These are phyloP conservation scores for Mycena metata DNA, from an alignment of 768 basidiomycete species.

Conservation along the genomic window DNA sequence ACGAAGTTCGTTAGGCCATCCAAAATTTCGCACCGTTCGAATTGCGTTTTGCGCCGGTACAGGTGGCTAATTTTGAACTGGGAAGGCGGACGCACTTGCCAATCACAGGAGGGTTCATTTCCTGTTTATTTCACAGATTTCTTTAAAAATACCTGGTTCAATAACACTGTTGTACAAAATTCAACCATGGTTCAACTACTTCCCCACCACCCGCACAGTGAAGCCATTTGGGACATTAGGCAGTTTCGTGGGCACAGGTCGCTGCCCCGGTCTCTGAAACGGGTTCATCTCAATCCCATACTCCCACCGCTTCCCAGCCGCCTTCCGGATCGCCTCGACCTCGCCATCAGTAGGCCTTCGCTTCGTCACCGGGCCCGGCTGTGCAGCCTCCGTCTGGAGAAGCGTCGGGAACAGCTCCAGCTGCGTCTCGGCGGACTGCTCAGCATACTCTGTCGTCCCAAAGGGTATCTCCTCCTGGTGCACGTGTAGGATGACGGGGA, in stretches of 20 bases:
- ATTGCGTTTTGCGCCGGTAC: too few relatives aligned
- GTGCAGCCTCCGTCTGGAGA: not conserved
- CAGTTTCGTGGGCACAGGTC: constrained; percentile 30
- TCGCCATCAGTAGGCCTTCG: constrained; percentile 8
- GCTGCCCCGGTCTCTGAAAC: constrained; percentile 41
- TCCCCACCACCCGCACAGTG: constrained; percentile 29
- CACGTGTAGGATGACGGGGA: constrained; percentile 45
- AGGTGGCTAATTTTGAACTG: too few relatives aligned
- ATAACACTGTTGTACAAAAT: not conserved
- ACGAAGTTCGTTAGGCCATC: too few relatives aligned
- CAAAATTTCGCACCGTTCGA: too few relatives aligned
- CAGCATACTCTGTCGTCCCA: constrained; percentile 40
- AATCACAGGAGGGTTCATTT: too few relatives aligned
- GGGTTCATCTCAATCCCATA: constrained; percentile 40
- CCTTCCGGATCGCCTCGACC: not conserved
- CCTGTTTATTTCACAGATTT: too few relatives aligned
- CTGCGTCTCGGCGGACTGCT: constrained; percentile 41
- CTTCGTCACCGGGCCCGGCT: constrained; percentile 6
- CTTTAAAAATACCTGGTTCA: too few relatives aligned
- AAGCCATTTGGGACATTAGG: constrained; percentile 40
- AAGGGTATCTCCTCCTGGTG: constrained; percentile 36
- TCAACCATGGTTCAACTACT: not conserved
- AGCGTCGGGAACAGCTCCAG: constrained; percentile 4
- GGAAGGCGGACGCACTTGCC: too few relatives aligned
- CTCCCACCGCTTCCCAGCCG: constrained; percentile 17